phyloP scores from a whole-genome alignment of 345 rosid species.

The Firmiana major region DNA sequence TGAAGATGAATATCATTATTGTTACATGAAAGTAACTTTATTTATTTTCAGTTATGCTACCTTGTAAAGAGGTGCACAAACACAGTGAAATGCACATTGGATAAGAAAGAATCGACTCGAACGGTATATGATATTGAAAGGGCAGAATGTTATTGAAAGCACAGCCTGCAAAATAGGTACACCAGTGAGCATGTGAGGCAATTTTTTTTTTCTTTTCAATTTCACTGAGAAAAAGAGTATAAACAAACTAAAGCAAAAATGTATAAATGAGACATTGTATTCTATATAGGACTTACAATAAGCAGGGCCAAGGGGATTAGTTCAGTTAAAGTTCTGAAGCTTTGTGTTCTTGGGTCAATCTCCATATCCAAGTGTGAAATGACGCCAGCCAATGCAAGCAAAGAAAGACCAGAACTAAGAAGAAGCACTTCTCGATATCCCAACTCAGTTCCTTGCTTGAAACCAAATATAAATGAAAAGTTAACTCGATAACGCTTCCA shows the following conservation, averaged over 20 bases:
- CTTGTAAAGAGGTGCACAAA: slow-evolving; percentile 70
- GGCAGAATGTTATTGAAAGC: slow-evolving; percentile 43
- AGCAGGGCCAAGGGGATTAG: slow-evolving; percentile 61
- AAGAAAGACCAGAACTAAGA: slow-evolving; percentile 46
- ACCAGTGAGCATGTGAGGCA: neutral
- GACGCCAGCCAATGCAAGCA: slow-evolving; percentile 47
- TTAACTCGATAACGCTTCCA: slow-evolving; percentile 71
- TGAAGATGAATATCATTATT: neutral
- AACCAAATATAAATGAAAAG: slow-evolving; percentile 68
- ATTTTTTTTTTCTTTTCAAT: neutral
- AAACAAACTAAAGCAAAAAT: slow-evolving; percentile 4
- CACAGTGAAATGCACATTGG: slow-evolving; percentile 41
- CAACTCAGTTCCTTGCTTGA: slow-evolving; percentile 66
- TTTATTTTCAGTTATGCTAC: slow-evolving; percentile 25
- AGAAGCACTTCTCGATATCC: slow-evolving; percentile 67
- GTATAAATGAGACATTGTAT: neutral
- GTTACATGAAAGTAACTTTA: too few relatives aligned
- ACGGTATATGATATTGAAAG: slow-evolving; percentile 60
- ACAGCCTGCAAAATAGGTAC: slow-evolving; percentile 35
- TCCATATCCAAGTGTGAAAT: slow-evolving; percentile 79
- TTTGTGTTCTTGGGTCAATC: slow-evolving; percentile 61
- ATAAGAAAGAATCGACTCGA: slow-evolving; percentile 61
- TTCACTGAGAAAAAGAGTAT: neutral
- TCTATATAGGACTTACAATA: slow-evolving; percentile 32
- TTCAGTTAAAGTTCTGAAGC: slow-evolving; percentile 45